phyloP scores from a whole-genome alignment of 2,329 filamentous ascomycete species.

The Ophiostoma sp. region DNA sequence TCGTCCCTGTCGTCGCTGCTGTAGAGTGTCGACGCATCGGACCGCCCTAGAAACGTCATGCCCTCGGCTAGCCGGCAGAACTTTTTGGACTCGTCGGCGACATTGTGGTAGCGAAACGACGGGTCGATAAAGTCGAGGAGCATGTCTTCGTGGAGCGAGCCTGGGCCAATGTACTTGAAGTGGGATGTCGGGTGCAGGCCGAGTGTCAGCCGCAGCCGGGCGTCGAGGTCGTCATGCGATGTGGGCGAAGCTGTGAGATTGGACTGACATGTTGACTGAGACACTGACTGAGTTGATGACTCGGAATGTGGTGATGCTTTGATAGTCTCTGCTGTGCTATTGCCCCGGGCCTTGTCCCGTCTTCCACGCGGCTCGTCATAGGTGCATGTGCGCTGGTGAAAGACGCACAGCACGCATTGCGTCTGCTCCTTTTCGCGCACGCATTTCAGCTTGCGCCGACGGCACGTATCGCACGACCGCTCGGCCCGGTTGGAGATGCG shows the following conservation, averaged over 20 bases:
- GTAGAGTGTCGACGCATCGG: slow-evolving; percentile 29
- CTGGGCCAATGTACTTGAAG: slow-evolving; percentile 56
- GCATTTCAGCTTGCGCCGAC: slow-evolving; percentile 53
- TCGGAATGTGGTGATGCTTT: no score
- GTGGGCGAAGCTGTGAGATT: neutral
- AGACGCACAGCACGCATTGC: slow-evolving; percentile 52
- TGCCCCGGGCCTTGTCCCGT: neutral
- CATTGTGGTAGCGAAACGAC: slow-evolving; percentile 23
- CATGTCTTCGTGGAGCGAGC: slow-evolving; percentile 32
- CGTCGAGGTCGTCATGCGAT: neutral
- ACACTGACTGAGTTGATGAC: neutral
- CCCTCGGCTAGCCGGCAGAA: slow-evolving; percentile 30
- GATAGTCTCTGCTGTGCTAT: neutral
- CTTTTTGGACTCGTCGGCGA: slow-evolving; percentile 25
- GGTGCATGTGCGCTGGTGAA: slow-evolving; percentile 63
- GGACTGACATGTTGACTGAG: neutral
- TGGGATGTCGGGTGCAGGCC: slow-evolving; percentile 55
- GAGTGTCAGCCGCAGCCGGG: slow-evolving; percentile 35
- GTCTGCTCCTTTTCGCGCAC: slow-evolving; percentile 29
- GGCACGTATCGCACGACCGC: slow-evolving; percentile 60
- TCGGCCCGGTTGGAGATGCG: slow-evolving; percentile 21
- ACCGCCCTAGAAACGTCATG: slow-evolving; percentile 29
- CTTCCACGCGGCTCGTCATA: slow-evolving; percentile 47
- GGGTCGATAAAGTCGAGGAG: slow-evolving; percentile 30
- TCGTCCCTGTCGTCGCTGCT: slow-evolving; percentile 19